These are phyloP conservation scores for Aspergillus bombycis DNA, from an alignment of 2,329 filamentous ascomycete genomes.

Conservation along the genomic window DNA sequence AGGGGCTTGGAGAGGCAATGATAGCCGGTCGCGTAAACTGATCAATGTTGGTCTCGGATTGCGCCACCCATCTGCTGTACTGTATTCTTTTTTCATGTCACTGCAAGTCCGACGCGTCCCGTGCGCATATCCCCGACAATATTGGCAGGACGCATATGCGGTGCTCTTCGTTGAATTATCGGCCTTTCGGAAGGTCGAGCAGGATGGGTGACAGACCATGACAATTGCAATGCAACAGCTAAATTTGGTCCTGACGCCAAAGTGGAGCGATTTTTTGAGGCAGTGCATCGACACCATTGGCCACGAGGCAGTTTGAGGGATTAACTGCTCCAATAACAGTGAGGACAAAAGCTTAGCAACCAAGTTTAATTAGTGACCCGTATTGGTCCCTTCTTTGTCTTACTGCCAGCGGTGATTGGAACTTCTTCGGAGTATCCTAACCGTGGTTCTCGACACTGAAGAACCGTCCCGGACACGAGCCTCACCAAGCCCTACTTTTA, in stretches of 20 bases:
- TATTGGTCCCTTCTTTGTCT: not conserved
- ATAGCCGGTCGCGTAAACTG: not conserved
- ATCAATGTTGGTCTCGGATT: not conserved
- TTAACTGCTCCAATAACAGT: slow-evolving; percentile 5
- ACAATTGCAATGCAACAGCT: not conserved
- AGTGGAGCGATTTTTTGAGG: not conserved
- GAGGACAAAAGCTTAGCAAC: not conserved
- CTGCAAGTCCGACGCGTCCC: not conserved
- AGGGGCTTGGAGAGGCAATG: not conserved
- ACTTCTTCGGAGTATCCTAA: not conserved
- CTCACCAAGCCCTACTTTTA: not conserved
- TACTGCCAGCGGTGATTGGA: not conserved
- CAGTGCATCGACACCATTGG: not conserved
- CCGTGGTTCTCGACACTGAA: no score
- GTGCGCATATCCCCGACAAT: not conserved
- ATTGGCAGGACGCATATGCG: not conserved
- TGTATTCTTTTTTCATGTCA: not conserved
- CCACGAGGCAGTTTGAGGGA: not conserved
- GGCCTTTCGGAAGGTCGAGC: no score
- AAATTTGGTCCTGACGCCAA: not conserved
- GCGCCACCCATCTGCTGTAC: not conserved
- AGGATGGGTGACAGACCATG: not conserved
- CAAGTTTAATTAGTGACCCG: not conserved
- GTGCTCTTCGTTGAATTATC: no score
- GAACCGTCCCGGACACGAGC: not conserved